Percentiles rank a stretch among this genome's conserved stretches.
phyloP scores from a whole-genome alignment of 768 basidiomycete genomes.

The Tricholoma sp. region DNA sequence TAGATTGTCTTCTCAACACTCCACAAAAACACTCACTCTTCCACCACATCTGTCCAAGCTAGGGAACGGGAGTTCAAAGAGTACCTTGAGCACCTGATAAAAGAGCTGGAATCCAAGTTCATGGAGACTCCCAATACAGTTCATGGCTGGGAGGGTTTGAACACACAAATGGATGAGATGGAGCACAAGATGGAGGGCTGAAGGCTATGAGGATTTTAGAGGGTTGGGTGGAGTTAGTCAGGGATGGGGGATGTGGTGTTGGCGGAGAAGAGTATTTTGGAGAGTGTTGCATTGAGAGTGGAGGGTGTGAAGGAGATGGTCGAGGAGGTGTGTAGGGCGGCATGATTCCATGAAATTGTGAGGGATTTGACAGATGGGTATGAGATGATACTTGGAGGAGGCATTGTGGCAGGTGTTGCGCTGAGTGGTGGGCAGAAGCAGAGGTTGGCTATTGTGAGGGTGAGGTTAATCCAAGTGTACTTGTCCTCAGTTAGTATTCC shows the following conservation, averaged over 20 bases:
- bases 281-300: conserved; percentile 77
- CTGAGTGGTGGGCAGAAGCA: conserved; percentile 93
- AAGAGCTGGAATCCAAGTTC: too few relatives aligned
- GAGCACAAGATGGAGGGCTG: too few relatives aligned
- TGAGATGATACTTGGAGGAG: conserved; percentile 71
- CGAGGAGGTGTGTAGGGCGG: conserved; percentile 46
- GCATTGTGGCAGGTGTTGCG: conserved; percentile 53
- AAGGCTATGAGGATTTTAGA: too few relatives aligned
- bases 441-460: conserved; percentile 83
- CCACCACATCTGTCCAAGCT: neutral
- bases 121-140: too few relatives aligned
- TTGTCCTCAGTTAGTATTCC: conserved; percentile 74
- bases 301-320: conserved; percentile 59
- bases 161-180: too few relatives aligned
- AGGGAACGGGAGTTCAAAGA: neutral
- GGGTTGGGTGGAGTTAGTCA: conserved; percentile 79
- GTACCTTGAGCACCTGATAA: too few relatives aligned
- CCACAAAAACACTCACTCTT: neutral
- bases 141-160: too few relatives aligned
- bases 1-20: too few relatives aligned
- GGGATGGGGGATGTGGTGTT: conserved; percentile 47
- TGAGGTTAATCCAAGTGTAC: conserved; percentile 80
- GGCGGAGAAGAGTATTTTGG: conserved; percentile 75
- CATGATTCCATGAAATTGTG: conserved; percentile 53
- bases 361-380: conserved; percentile 82